Conservation (phyloP, 441 rosid species). For the Euphorbia celastroides region DNA sequence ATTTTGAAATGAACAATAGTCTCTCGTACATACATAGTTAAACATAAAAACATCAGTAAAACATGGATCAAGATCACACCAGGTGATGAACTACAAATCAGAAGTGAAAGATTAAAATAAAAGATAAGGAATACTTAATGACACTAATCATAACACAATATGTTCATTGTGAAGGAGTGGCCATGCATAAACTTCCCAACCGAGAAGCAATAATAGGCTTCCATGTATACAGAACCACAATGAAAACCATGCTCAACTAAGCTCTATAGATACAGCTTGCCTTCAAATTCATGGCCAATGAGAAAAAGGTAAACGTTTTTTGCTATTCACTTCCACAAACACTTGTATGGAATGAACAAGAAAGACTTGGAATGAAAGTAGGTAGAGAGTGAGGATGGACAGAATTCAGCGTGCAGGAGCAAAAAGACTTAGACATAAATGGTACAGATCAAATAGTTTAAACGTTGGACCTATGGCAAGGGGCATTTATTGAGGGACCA, state of each 20-base stretch:
- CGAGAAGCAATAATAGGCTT: neutral
- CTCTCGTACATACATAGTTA: neutral
- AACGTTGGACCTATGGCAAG: neutral
- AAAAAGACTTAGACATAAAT: neutral
- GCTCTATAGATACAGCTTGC: neutral
- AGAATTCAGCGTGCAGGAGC: neutral
- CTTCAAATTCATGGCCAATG: too few species aligned
- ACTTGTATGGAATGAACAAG: neutral
- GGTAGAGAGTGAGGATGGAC: neutral
- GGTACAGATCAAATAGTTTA: neutral
- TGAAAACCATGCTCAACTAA: neutral
- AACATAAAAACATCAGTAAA: neutral
- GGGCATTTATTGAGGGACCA: neutral
- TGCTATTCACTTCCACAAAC: neutral
- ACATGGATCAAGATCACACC: neutral
- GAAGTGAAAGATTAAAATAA: neutral
- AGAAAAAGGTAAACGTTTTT: neutral
- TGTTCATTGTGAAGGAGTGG: neutral
- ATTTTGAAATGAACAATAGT: neutral
- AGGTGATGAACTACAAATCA: neutral
- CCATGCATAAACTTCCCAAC: neutral
- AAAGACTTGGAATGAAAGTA: neutral
- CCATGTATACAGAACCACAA: neutral
- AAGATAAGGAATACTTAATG: neutral
- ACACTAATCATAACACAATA: neutral